Percentiles rank a stretch among this genome's conserved stretches.
Evolutionary conservation across 1,284 basidiomycete genomes (phyloP).

Genomic region (Kalmanozyma brasiliensis): DNA sequence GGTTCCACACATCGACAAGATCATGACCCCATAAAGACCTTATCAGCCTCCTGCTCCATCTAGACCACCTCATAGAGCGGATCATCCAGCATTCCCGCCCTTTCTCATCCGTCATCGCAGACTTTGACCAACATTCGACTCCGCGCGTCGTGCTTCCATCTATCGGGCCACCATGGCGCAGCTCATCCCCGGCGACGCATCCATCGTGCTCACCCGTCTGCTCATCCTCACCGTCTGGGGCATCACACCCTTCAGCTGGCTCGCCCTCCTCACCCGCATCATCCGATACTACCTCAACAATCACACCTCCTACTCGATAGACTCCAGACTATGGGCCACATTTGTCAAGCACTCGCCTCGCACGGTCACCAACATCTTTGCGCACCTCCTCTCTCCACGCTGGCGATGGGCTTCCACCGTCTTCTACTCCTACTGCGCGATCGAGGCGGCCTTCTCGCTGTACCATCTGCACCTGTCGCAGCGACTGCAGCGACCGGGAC

Average conservation of each 20-base stretch:
- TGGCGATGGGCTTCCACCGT: constrained; percentile 16
- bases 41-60: too few relatives aligned
- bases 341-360: constrained; percentile 10
- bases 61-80: too few relatives aligned
- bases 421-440: constrained; percentile 38
- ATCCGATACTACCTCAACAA: constrained; percentile 12
- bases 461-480: constrained; percentile 45
- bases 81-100: too few relatives aligned
- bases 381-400: constrained; percentile 11
- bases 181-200: constrained; percentile 49
- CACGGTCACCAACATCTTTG: constrained; percentile 1
- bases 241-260: constrained; percentile 56
- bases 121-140: too few relatives aligned
- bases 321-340: constrained; percentile 6
- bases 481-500: constrained; percentile 47
- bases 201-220: constrained; percentile 41
- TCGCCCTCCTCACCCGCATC: constrained; percentile 25
- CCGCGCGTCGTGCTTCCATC: not conserved
- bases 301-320: constrained; percentile 15
- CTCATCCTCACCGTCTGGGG: constrained; percentile 55
- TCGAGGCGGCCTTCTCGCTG: constrained; percentile 59
- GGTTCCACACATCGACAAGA: too few relatives aligned
- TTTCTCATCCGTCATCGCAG: too few relatives aligned
- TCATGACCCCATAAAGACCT: too few relatives aligned
- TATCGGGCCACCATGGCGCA: constrained; percentile 21